Evolutionary conservation across 306 rosid genomes (phyloP).

Genomic region (Cucurbita argyrosperma): DNA sequence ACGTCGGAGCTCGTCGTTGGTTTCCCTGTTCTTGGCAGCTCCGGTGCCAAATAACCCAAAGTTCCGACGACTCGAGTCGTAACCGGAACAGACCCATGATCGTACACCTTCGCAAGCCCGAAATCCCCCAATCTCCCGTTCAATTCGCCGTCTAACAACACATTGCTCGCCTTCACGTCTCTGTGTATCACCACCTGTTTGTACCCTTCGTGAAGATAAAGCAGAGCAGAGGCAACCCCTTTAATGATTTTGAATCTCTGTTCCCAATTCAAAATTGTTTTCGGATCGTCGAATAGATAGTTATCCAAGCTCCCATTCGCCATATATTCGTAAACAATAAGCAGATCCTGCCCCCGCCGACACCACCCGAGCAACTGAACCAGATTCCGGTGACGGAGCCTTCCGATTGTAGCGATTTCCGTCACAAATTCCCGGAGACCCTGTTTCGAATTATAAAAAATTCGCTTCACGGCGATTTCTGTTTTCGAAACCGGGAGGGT

Average conservation of each 20-base stretch:
- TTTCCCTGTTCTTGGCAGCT: conserved; percentile 40
- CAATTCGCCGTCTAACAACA: conserved; percentile 14
- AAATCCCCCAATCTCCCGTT: conserved; percentile 22
- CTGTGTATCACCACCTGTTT: conserved; percentile 26
- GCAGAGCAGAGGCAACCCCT: conserved; percentile 1
- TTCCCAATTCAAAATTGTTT: not conserved
- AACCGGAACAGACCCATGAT: conserved; percentile 42
- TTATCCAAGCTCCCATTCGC: conserved; percentile 2
- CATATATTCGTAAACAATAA: conserved; percentile 7
- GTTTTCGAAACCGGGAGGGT: not conserved
- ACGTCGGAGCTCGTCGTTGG: conserved; percentile 39
- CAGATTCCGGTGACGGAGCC: conserved; percentile 10
- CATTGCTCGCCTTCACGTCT: conserved; percentile 26
- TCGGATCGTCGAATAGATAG: conserved; percentile 2
- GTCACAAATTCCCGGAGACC: conserved; percentile 12
- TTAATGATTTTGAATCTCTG: not conserved
- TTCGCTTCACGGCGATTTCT: conserved; percentile 8
- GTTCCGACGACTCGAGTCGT: conserved; percentile 53
- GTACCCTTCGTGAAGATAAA: conserved; percentile 7
- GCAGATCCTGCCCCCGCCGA: conserved; percentile 3
- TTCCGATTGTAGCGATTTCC: conserved; percentile 5
- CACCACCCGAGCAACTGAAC: conserved; percentile 9
- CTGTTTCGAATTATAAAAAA: conserved; percentile 8
- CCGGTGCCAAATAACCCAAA: conserved; percentile 48
- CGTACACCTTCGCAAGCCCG: conserved; percentile 39